Evolutionary conservation across 2,329 filamentous ascomycete genomes (phyloP), one percentile per base, ranked within the genome.

Genomic region (Chaetomium sp.): DNA sequence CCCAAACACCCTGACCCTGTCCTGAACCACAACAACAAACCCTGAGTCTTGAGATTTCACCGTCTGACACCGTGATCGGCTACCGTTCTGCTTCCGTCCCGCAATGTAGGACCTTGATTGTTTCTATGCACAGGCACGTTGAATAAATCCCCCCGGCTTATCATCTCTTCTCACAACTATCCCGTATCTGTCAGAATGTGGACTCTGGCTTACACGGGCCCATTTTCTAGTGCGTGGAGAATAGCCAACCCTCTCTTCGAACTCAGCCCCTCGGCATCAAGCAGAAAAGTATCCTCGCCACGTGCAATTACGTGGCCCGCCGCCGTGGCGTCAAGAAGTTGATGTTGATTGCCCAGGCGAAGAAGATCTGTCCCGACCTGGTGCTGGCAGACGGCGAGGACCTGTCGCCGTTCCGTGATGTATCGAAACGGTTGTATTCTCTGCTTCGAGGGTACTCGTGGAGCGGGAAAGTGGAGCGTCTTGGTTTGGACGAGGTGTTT

Each of bases 261-360:
- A 77, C 79, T 1, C 73, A 87, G 14, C 89, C 91, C 6, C 75
- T 97, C 37, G 91, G 90, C 38, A 84, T 96, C 56, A 88, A 91
- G 70, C 91, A 96, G 72, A 96, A 96, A 72, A 89, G 91, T 68
- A 96, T 96, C 54, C 79, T 94, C 42, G 89, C 91, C 27, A 95
- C 91, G 4, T 95, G 89, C 79, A 97, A 97, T 72, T 97, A 97
- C 70, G 89, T 88, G 68, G 92, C 92, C 27, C 84, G 92, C 38
- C 76, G 83, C 51, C 79, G 73, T n/a, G 84, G 83, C 53, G 78
- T 91, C 53, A 77, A 81, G 69, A 97, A 99, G 74, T 78, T 97
- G 58, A 91, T 95, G 78, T 80, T 90, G 61, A 84, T 96, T 67
- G 81, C 78, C 52, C 90, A 96, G 59, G 94, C 92, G 4, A 88